Percentiles rank a stretch among this genome's conserved stretches.
These are phyloP conservation scores for Rhododendron simsii DNA, from an alignment of 148 eudicot species.

Conservation along the genomic window DNA sequence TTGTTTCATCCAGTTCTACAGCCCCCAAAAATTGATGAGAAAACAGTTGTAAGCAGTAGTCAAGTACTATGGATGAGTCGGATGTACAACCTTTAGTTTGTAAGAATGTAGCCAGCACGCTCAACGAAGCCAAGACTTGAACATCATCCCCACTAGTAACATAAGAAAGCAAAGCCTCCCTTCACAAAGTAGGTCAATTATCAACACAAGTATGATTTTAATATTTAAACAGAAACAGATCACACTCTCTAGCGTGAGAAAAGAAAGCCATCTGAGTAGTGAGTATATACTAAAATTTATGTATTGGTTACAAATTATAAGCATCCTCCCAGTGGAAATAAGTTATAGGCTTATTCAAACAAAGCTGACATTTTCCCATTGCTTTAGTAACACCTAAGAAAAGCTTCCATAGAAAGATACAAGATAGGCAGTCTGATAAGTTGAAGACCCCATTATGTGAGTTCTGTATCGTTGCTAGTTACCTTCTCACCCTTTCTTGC, in stretches of 20 bases:
- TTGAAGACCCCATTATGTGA: neutral
- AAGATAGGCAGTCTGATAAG: neutral
- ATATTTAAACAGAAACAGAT: neutral
- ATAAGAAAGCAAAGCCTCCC: conserved; percentile 83
- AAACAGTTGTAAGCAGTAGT: conserved; percentile 10
- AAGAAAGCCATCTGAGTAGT: neutral
- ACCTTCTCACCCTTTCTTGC: neutral
- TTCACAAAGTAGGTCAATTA: conserved; percentile 28
- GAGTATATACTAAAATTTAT: neutral
- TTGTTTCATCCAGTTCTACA: conserved; percentile 92
- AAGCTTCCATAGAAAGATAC: neutral
- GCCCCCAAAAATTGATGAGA: conserved; percentile 16
- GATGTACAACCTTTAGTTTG: conserved; percentile 77
- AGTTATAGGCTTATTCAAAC: neutral
- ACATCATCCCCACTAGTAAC: conserved; percentile 61
- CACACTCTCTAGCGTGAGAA: neutral
- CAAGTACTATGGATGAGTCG: conserved; percentile 5
- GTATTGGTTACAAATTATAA: neutral
- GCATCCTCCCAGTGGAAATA: neutral
- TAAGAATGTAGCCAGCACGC: conserved; percentile 72
- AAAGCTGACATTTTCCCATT: neutral
- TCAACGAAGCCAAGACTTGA: conserved; percentile 77
- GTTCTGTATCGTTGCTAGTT: neutral
- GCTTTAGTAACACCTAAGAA: neutral
- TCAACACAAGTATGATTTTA: conserved; percentile 2